phyloP scores from a whole-genome alignment of 176 grass and related monocot species.

The Areca catechu region DNA sequence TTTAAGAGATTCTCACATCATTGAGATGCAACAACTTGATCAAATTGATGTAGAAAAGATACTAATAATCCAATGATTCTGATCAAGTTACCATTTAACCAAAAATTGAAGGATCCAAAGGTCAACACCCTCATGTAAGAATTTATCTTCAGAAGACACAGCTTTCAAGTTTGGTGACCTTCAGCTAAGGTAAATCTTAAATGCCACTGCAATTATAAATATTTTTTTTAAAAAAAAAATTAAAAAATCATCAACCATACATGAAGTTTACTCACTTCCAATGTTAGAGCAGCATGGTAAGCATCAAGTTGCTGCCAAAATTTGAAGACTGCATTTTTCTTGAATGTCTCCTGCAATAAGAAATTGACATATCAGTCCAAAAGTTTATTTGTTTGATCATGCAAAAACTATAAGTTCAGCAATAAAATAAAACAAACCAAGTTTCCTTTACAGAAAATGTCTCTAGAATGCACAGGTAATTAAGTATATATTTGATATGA shows the following conservation, averaged over 20 bases:
- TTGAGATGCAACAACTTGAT: too few species aligned
- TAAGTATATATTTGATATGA: too few species aligned
- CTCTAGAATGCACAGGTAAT: too few species aligned
- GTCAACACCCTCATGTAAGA: too few species aligned
- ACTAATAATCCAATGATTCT: too few species aligned
- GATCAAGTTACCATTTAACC: too few species aligned
- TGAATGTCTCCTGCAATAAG: constrained; percentile 63
- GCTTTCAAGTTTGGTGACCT: too few species aligned
- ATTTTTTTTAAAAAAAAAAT: constrained; percentile 3
- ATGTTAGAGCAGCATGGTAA: constrained; percentile 37
- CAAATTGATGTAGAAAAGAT: too few species aligned
- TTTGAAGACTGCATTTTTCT: constrained; percentile 54
- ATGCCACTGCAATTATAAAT: constrained; percentile 1
- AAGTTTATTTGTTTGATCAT: background rate
- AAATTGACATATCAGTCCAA: background rate
- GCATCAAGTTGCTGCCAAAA: constrained; percentile 86
- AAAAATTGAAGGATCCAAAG: too few species aligned
- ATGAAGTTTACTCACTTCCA: constrained; percentile 45
- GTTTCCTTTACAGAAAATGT: too few species aligned
- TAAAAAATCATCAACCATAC: constrained; percentile 35
- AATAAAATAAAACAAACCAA: background rate
- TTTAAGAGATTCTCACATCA: too few species aligned
- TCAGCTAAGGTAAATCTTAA: background rate
- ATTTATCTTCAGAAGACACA: too few species aligned
- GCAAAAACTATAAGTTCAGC: background rate